Conservation (phyloP, 2,329 filamentous ascomycete genomes). For the Sarocladiaceae sp. region DNA sequence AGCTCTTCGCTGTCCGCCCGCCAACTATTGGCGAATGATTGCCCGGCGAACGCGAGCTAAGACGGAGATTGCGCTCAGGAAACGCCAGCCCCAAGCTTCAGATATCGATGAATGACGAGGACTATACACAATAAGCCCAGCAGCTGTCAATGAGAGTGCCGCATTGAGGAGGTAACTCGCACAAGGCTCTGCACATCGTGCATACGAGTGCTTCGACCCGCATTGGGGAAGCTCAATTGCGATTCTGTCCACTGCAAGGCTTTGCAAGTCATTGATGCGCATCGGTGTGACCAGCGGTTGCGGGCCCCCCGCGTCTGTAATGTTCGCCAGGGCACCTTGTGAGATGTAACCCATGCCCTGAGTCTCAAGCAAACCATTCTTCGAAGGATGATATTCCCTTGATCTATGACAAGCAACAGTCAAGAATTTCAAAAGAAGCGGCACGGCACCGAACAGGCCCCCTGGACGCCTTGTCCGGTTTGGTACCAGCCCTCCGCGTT, state of each 20-base stretch:
- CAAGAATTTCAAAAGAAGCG: not conserved
- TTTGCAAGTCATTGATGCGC: no score
- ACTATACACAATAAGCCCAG: no score
- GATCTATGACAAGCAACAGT: no score
- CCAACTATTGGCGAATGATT: not conserved
- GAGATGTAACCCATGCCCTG: not conserved
- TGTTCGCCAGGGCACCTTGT: not conserved
- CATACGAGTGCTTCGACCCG: no score
- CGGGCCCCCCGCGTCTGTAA: not conserved
- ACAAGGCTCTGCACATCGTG: not conserved
- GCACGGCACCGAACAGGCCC: not conserved
- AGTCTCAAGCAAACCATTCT: not conserved
- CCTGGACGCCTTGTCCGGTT: not conserved
- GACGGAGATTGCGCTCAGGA: conserved; percentile 4
- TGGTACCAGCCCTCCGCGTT: not conserved
- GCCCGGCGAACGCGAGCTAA: conserved; percentile 2
- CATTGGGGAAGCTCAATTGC: no score
- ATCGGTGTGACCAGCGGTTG: not conserved
- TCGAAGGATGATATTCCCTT: not conserved
- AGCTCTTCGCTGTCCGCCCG: not conserved
- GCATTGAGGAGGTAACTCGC: no score
- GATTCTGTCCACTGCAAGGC: no score
- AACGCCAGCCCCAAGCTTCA: no score
- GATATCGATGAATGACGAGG: no score
- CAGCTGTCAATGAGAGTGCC: no score